Evolutionary conservation across 2,329 filamentous ascomycete genomes (phyloP), one percentile per base, ranked within the genome.

Genomic region (Aureobasidium lini): DNA sequence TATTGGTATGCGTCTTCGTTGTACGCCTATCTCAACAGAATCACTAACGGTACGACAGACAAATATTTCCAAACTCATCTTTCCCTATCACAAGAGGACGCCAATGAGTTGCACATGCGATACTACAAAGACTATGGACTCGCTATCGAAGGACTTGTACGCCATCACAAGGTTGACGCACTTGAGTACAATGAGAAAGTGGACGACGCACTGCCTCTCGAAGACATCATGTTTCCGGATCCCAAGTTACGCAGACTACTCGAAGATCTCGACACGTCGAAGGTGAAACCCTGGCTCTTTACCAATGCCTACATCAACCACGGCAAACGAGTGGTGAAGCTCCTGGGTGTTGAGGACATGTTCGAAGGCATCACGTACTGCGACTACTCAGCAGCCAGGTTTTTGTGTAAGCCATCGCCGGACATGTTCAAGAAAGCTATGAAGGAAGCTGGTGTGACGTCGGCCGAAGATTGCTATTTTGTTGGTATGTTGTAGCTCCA

Each of bases 301-400:
- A 99, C 95, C 1, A 99, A 99, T 69, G 94, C 95, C 23, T 96
- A 99, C 68, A 78, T 95, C 64, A 97, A 81, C 36, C 94, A 99
- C 69, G 94, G 85, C 34, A 86, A 84, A 68, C 78, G 91, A 43
- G 94, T 99, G 0, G 84, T 96, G 11, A 84, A 81, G 62, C 77
- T 99, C 18, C 79, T 99, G 1, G 86, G 83, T 2, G 79, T 99
- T 28, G 91, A 95, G 1, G 90, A 96, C 70, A 76, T 93, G 29
- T 99, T 99, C 69, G 93, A 97, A 63, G 94, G 94, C 7, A 84
- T 97, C 62, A 99, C 94, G 0, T 99, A 85, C 72, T 99, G 95
- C 70, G 90, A 99, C 73, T 99, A 99, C 73, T 81, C 78, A 10
- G 75, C 81, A 15, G 77, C 83, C 43, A 87, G 84, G 6, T 80